Evolutionary conservation across 495 filamentous ascomycete genomes (phyloP).

Genomic region (Penicillium mononematosum): DNA sequence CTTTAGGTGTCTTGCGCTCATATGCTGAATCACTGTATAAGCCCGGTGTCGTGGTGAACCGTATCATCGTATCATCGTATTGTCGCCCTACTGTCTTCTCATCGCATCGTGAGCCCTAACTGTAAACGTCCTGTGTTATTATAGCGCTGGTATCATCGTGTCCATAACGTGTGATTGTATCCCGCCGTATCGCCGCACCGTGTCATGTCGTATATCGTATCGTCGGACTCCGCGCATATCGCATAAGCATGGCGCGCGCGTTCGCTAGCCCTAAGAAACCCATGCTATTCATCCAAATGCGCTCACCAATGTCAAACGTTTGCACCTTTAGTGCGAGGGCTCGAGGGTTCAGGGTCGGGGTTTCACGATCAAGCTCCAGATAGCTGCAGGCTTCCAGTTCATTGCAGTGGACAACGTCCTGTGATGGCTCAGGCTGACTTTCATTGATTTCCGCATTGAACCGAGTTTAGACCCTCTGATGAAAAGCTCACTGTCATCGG

Average conservation of each 20-base stretch:
- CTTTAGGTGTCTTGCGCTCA: too few relatives aligned
- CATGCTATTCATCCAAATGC: background rate
- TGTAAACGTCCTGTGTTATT: background rate
- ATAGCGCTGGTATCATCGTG: background rate
- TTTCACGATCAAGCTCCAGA: background rate
- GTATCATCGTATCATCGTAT: background rate
- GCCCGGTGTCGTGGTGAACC: background rate
- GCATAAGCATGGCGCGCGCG: background rate
- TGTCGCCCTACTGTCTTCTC: background rate
- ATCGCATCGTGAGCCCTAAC: background rate
- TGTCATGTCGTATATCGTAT: background rate
- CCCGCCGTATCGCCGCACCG: background rate
- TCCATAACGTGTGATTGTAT: background rate
- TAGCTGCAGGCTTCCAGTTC: background rate
- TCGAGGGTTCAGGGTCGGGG: background rate
- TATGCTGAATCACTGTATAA: too few relatives aligned
- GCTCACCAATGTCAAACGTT: background rate
- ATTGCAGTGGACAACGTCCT: background rate
- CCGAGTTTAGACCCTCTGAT: too few relatives aligned
- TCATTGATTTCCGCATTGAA: background rate
- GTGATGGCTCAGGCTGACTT: background rate
- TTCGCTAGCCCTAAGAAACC: background rate
- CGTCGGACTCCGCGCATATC: too few relatives aligned
- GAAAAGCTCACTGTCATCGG: background rate
- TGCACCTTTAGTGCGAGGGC: background rate